Base-by-base conservation (phyloP, 306 rosid genomes). In the Fragaria ananassa region DNA sequence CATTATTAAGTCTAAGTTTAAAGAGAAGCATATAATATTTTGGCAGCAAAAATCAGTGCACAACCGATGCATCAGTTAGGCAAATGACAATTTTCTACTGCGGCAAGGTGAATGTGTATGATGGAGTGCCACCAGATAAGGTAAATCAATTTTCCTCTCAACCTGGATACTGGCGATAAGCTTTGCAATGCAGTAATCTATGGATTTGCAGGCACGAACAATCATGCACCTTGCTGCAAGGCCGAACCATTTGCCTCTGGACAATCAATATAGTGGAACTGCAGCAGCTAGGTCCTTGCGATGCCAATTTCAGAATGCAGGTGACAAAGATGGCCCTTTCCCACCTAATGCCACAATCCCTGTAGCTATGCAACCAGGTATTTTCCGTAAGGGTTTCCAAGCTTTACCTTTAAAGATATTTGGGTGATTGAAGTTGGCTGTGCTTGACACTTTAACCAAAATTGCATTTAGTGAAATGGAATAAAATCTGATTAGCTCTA, bases 81-180 rank as follows among this genome's bases (percentile, higher is more conserved):
- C 97, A 96, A 83, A 88, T 96, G 99, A 89, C 99, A 25, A 92
- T 92, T 81, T 92, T 96, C 93, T 96, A 91, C 83, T 82, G 94
- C 44, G 99, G 99, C 78, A 96, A 96, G 86, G 98, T 96, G 87
- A 96, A 96, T 70, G 99, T 96, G 73, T 96, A 91, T 71, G 97
- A 96, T 75, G 93, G 93, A 79, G 91, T 96, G 70, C 81, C 91
- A 3, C 89, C 90, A 70, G 96, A 96, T 61, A 96, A 96, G 99
- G 99, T 91, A 76, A 74, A 74, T 79, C 76, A 81, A 74, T 74
- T 39, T 47, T 84, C 77, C 74, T 68, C 77, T 84, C 50, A 76
- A 79, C 76, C 37, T 82, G 70, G 83, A 85, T 77, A 60, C 65
- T 81, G 85, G 83, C 70, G 85, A 80, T 81, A 75, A 81, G 51